Percentiles rank a stretch among this genome's conserved stretches.
Conservation (phyloP, 1,284 basidiomycete genomes). For the Lentinula novae-zelandiae region DNA sequence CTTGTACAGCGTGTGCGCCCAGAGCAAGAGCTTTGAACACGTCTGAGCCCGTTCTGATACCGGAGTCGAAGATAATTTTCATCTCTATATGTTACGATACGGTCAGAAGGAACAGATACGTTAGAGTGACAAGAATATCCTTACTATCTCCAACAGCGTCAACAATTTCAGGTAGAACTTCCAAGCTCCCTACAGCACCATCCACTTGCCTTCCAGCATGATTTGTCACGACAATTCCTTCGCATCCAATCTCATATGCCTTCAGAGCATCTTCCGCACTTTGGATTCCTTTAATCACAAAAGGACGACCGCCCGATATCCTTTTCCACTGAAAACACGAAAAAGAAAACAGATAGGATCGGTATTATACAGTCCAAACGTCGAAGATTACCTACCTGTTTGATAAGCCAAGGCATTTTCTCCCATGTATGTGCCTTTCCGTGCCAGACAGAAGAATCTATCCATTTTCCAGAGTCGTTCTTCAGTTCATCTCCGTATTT, state of each 20-base stretch:
- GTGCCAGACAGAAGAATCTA: constrained; percentile 53
- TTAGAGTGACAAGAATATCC: constrained; percentile 16
- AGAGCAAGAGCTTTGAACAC: constrained; percentile 55
- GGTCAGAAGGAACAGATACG: not conserved
- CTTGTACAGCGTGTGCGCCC: constrained; percentile 42
- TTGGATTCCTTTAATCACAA: constrained; percentile 55
- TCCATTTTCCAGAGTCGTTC: constrained; percentile 49
- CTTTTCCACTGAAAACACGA: constrained; percentile 40
- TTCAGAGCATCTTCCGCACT: constrained; percentile 43
- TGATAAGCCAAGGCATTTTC: constrained; percentile 47
- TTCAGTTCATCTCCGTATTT: constrained; percentile 43
- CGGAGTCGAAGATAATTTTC: constrained; percentile 60
- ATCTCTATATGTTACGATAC: constrained; percentile 32
- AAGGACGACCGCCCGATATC: constrained; percentile 49
- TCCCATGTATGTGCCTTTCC: constrained; percentile 57
- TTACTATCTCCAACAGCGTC: constrained; percentile 46
- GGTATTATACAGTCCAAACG: not conserved
- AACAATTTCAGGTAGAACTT: constrained; percentile 50
- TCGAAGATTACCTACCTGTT: constrained; percentile 26
- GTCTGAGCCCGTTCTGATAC: constrained; percentile 52
- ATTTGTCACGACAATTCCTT: constrained; percentile 58
- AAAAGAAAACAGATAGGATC: not conserved
- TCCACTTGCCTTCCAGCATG: constrained; percentile 63
- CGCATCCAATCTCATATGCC: constrained; percentile 49
- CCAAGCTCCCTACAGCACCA: constrained; percentile 51